A percentile compares a stretch with the other conserved stretches of the same genome.
These are phyloP conservation scores for Metschnikowia kofuensis DNA, from an alignment of 805 yeast species.

Conservation along the genomic window DNA sequence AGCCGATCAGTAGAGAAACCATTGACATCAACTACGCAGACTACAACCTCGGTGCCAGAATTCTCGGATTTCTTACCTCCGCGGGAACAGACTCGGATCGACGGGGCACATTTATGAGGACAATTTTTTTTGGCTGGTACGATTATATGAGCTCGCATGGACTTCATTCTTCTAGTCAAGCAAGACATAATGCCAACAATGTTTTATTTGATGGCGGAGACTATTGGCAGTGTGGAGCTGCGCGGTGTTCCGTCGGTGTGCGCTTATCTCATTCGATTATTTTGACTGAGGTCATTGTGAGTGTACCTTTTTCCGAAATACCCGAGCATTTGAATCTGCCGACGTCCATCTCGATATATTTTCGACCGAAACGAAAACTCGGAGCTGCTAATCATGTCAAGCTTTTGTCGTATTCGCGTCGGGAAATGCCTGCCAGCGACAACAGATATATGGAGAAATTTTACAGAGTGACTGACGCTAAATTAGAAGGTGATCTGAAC, in stretches of 20 bases:
- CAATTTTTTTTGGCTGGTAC: slow-evolving; percentile 39
- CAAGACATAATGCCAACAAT: slow-evolving; percentile 40
- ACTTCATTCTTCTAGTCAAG: slow-evolving; percentile 20
- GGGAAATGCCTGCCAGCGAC: not conserved
- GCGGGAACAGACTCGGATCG: slow-evolving; percentile 12
- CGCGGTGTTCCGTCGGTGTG: slow-evolving; percentile 33
- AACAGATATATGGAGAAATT: slow-evolving; percentile 32
- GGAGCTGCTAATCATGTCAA: slow-evolving; percentile 19
- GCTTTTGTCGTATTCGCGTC: slow-evolving; percentile 17
- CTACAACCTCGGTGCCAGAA: slow-evolving; percentile 36
- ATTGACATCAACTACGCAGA: slow-evolving; percentile 40
- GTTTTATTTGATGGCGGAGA: slow-evolving; percentile 32
- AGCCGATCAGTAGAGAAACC: slow-evolving; percentile 28
- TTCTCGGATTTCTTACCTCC: slow-evolving; percentile 40
- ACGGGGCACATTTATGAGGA: slow-evolving; percentile 22
- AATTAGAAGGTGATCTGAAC: slow-evolving; percentile 12
- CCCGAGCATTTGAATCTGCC: slow-evolving; percentile 17
- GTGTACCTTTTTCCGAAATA: slow-evolving; percentile 10
- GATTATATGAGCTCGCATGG: slow-evolving; percentile 28
- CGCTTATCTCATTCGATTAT: slow-evolving; percentile 31
- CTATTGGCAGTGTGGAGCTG: slow-evolving; percentile 33
- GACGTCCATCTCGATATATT: slow-evolving; percentile 22
- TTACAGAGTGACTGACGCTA: slow-evolving; percentile 27
- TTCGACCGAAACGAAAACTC: slow-evolving; percentile 26
- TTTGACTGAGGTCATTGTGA: slow-evolving; percentile 34